A percentile compares a stretch with the other conserved stretches of the same genome.
Conservation (phyloP, 208 protist genomes). For the Ichthyophonus hoferi region DNA sequence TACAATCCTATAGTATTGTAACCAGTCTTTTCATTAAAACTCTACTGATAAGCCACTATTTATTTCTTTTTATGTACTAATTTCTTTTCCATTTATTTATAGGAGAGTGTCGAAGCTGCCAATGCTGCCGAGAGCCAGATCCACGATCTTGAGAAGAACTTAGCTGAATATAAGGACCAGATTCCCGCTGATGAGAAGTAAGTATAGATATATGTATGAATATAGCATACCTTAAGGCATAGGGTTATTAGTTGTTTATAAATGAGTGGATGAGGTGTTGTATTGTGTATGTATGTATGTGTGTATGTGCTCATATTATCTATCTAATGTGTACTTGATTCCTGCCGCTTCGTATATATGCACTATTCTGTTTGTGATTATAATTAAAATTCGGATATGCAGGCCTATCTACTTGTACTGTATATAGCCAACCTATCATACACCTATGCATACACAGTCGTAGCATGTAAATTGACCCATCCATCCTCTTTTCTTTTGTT, state of each 20-base stretch:
- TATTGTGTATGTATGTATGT: too few relatives aligned
- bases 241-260: too few relatives aligned
- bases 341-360: too few relatives aligned
- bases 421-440: neutral
- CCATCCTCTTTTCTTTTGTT: neutral
- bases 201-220: too few relatives aligned
- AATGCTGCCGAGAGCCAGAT: conserved; percentile 42
- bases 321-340: too few relatives aligned
- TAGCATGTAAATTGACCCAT: too few relatives aligned
- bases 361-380: too few relatives aligned
- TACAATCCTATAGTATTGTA: neutral
- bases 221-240: too few relatives aligned
- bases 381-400: too few relatives aligned
- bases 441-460: neutral
- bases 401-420: too few relatives aligned
- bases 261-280: too few relatives aligned
- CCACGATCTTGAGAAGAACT: conserved; percentile 48
- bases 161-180: conserved; percentile 48
- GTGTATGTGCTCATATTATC: too few relatives aligned
- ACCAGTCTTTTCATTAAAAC: neutral
- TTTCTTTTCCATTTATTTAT: neutral
- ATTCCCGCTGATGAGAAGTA: conserved; percentile 12
- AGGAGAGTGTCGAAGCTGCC: conserved; percentile 38
- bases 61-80: neutral
- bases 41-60: neutral